Conservation (phyloP, 2,329 filamentous ascomycete species). For the Elsinoe batatas region DNA sequence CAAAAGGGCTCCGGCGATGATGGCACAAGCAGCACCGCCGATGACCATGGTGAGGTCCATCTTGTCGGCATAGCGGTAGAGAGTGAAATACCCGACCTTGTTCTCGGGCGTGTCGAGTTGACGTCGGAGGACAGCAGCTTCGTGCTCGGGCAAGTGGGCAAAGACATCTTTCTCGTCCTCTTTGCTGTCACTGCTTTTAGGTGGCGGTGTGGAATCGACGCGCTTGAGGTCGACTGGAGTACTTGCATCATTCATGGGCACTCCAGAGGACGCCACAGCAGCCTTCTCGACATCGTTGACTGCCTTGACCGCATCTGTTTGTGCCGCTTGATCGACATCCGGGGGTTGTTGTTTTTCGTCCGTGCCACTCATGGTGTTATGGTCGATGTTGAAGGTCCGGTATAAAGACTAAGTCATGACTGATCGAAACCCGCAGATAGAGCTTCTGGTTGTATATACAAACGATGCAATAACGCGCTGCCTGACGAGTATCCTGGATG, state of each 20-base stretch:
- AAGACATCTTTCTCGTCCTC: conserved; percentile 24
- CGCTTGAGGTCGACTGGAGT: neutral
- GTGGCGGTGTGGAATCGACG: neutral
- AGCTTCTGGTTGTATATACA: neutral
- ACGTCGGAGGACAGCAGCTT: conserved; percentile 26
- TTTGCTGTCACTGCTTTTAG: conserved; percentile 1
- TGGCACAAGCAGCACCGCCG: conserved; percentile 28
- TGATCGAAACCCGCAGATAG: neutral
- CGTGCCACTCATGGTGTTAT: conserved; percentile 18
- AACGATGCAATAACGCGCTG: neutral
- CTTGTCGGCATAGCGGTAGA: conserved; percentile 38
- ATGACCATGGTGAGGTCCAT: conserved; percentile 33
- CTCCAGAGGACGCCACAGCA: neutral
- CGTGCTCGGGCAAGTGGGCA: conserved; percentile 30
- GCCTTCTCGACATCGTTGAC: conserved; percentile 11
- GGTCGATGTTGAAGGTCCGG: neutral
- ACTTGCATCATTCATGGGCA: neutral
- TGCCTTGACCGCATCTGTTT: conserved; percentile 16
- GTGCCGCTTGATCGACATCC: neutral
- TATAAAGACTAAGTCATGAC: neutral
- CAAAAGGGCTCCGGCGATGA: conserved; percentile 27
- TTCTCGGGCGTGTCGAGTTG: conserved; percentile 35
- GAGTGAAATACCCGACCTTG: conserved; percentile 31
- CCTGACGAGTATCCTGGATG: neutral
- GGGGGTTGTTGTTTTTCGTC: neutral